phyloP scores from a whole-genome alignment of 768 basidiomycete species.

The Ramaria rubella region DNA sequence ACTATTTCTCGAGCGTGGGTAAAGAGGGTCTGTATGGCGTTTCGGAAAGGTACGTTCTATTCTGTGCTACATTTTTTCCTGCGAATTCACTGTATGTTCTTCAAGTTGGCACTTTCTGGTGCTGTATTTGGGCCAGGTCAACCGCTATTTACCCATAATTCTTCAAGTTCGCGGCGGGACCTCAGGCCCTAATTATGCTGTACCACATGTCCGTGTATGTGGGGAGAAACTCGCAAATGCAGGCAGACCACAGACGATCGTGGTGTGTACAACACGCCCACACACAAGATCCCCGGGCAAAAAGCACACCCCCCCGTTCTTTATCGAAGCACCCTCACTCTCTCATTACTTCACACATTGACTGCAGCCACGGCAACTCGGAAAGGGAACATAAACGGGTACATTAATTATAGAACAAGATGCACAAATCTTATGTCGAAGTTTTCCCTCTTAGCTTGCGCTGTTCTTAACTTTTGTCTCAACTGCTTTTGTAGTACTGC shows the following conservation, averaged over 20 bases:
- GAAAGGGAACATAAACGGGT: conserved; percentile 82
- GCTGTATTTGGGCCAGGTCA: conserved; percentile 47
- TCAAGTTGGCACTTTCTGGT: too few species aligned
- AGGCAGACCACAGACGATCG: conserved; percentile 69
- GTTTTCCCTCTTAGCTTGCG: too few species aligned
- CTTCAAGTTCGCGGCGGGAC: conserved; percentile 87
- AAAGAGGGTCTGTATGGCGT: conserved; percentile 94
- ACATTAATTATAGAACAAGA: too few species aligned
- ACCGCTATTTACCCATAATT: conserved; percentile 90
- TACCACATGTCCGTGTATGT: conserved; percentile 72
- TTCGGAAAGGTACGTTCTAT: conserved; percentile 79
- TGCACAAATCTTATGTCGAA: too few species aligned
- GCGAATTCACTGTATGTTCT: neutral
- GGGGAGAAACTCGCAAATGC: conserved; percentile 74
- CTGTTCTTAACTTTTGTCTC: too few species aligned
- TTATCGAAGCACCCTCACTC: too few species aligned
- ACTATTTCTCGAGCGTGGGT: conserved; percentile 94
- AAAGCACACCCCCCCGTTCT: neutral
- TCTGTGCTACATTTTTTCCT: neutral
- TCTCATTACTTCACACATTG: conserved; percentile 53
- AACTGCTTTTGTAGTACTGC: too few species aligned
- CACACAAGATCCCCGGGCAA: conserved; percentile 8
- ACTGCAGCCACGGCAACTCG: conserved; percentile 96
- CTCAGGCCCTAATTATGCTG: conserved; percentile 82
- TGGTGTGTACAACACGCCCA: conserved; percentile 47